Conservation (phyloP, 2,329 filamentous ascomycete species). For the Paecilomyces formosus region DNA sequence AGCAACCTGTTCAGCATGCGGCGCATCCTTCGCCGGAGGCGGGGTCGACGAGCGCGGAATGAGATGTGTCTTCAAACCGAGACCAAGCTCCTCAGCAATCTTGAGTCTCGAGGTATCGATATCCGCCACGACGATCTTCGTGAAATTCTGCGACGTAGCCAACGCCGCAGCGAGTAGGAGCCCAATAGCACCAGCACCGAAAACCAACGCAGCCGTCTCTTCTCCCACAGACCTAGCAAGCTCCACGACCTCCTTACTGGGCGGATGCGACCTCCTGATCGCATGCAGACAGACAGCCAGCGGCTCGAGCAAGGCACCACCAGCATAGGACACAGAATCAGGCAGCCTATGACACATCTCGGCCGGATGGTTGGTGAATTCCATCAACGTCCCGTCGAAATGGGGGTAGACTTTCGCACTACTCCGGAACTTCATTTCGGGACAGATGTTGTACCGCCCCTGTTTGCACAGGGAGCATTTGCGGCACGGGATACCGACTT, state of each 20-base stretch:
- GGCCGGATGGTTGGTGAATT: constrained; percentile 54
- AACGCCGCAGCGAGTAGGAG: constrained; percentile 52
- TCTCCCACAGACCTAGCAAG: constrained; percentile 35
- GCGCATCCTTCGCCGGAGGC: constrained; percentile 22
- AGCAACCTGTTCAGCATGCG: constrained; percentile 23
- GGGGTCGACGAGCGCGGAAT: constrained; percentile 25
- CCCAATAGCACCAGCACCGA: constrained; percentile 56
- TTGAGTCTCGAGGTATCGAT: constrained; percentile 50
- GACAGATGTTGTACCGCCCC: constrained; percentile 57
- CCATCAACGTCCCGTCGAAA: constrained; percentile 57
- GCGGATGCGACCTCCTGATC: constrained; percentile 46
- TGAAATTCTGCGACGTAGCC: constrained; percentile 46
- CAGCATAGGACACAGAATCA: constrained; percentile 43
- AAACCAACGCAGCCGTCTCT: constrained; percentile 46
- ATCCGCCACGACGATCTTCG: constrained; percentile 52
- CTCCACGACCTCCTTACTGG: constrained; percentile 24
- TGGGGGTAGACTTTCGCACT: constrained; percentile 56
- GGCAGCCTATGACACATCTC: constrained; percentile 54
- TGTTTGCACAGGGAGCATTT: constrained; percentile 47
- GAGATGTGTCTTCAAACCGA: constrained; percentile 29
- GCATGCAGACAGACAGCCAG: constrained; percentile 55
- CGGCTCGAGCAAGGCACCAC: constrained; percentile 55
- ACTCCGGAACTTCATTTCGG: constrained; percentile 50
- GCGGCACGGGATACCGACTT: constrained; percentile 82
- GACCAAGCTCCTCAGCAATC: constrained; percentile 41